phyloP scores from a whole-genome alignment of 2,329 filamentous ascomycete genomes.

The Dactylonectria macrodidyma region DNA sequence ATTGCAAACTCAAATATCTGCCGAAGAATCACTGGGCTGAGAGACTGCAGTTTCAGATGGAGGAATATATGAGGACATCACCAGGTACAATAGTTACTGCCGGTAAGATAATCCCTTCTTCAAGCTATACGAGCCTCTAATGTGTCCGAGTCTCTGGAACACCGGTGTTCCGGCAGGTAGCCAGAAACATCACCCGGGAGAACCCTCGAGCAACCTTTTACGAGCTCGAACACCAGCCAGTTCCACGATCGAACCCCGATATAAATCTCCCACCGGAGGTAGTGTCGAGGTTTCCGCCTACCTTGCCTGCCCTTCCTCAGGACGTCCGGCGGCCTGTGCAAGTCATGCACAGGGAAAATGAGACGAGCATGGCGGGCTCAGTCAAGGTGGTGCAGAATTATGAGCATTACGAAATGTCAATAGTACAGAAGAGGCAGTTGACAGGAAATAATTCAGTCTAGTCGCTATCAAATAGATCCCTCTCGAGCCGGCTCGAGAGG shows the following conservation, averaged over 20 bases:
- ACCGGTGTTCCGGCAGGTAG: not conserved
- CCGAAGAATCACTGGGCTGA: slow-evolving; percentile 1
- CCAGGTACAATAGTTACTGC: slow-evolving; percentile 1
- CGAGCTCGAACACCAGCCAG: not conserved
- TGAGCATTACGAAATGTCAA: not conserved
- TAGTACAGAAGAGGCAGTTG: not conserved
- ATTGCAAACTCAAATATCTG: not conserved
- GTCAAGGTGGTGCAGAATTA: not conserved
- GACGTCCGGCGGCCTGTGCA: not conserved
- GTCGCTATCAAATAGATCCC: not conserved
- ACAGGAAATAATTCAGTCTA: not conserved
- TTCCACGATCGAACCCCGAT: not conserved
- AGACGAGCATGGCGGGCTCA: not conserved
- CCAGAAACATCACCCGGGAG: not conserved
- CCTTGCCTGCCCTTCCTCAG: not conserved
- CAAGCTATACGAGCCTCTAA: not conserved
- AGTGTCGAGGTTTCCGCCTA: not conserved
- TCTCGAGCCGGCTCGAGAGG: not conserved
- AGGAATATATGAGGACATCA: not conserved
- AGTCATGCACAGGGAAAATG: not conserved
- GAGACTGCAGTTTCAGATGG: not conserved
- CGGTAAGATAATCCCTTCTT: not conserved
- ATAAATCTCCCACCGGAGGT: not conserved
- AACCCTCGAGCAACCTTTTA: not conserved
- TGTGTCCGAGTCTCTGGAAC: not conserved